Evolutionary conservation across 2,329 filamentous ascomycete species (phyloP), one percentile per base, ranked within the genome.

Genomic region (Didymella pinodella): DNA sequence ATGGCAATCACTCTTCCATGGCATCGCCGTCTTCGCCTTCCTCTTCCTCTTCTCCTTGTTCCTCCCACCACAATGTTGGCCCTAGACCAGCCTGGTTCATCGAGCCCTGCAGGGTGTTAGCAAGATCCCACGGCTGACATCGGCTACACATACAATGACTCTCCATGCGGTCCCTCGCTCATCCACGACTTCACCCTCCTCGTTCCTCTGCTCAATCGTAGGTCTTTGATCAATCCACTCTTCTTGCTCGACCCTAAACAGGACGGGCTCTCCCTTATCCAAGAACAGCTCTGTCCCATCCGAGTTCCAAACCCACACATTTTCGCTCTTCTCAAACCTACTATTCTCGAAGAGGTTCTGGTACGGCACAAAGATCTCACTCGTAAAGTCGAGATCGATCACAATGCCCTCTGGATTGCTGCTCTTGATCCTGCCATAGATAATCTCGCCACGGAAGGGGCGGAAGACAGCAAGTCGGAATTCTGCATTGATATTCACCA

Each of bases 401-500:
- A 88, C 87, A 70, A 96, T 92, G 36, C 91, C 93, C 1, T 88
- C 81, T 7, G 88, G 83, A 0, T 85, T 50, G 34, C 89, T 88
- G 65, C 87, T 88, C 64, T 89, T 89, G 77, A 99, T 97, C 65
- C 88, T 89, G 16, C 91, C 95, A 44, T 91, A 83, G 70, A 99
- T 85, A 59, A 97, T 92, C 76, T 99, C 95, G 47, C 92, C 92
- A 74, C 96, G 96, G 82, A 97, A 98, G 0, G 95, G 95, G 25
- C 95, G 88, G 77, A 98, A 99, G 29, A 99, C 93, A 18, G 97
- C 84, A 73, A 99, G 84, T 22, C 93, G 90, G 72, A 98, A 99
- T 75, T 96, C 93, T 93, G 92, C 91, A 75, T 98, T 98, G 44
- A 98, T 92, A 70, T 98, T 97, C 48, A 97, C 93, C 32, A 94